Evolutionary conservation across 768 basidiomycete species (phyloP), one percentile per base, ranked within the genome.

Genomic region (Panellus pusillus): DNA sequence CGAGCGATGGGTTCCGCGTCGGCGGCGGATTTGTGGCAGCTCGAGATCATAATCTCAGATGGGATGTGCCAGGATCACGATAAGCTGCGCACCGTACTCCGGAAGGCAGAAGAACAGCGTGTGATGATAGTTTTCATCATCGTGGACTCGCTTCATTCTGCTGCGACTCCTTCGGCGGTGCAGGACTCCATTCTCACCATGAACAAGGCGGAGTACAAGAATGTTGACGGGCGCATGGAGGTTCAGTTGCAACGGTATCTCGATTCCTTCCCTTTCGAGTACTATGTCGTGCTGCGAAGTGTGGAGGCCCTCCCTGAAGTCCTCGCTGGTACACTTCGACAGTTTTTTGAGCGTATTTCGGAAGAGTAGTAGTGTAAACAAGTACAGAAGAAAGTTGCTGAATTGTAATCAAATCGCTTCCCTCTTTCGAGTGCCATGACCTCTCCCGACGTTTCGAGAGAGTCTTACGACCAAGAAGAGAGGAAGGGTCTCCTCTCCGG

Each of bases 1-100:
- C 81, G 82, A 40, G 68, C 77, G 39, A 75, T 78, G 69, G 75
- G 76, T 39, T 87, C 86, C 15, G 75, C 83, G 3, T 79, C 84
- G 4, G 80, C 87, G 6, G 80, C 82, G 15, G 94, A 98, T 58
- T 75, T 99, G 19, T 98, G 97, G 97, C 97, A 99, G 67, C 79
- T 99, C 49, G 83, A 98, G 69, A 91, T 98, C 72, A 97, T 99
- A 77, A 93, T 99, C 56, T 98, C 94, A 14, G 97, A 99, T 64
- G 97, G 97, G n/a, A 89, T 98, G 61, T 98, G 95, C 66, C 93
- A 98, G 68, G 91, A 97, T 65, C 95, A 98, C 69, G 90, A 94
- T 38, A 78, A 80, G 61, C 77, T 99, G 45, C 84, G 89, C 35
- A 84, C 84, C 3, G 70, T 91, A 27, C 75, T 99, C 17, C 78